Evolutionary conservation across 2,329 filamentous ascomycete genomes (phyloP).

Genomic region (Scytalidium lignicola): DNA sequence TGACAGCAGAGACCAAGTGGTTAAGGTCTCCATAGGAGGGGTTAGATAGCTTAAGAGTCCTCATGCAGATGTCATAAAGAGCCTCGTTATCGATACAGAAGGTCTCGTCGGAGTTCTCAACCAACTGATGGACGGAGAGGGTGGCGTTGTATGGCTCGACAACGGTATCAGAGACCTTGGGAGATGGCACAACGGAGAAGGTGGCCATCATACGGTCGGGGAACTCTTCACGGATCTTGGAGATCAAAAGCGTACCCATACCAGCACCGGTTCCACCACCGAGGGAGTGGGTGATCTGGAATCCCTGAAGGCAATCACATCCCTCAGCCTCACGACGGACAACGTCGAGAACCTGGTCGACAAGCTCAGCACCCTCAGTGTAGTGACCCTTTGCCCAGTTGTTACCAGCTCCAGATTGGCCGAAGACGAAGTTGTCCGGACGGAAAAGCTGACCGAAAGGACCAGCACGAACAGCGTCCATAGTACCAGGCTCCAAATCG

Average conservation of each 20-base stretch:
- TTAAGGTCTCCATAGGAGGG: slow-evolving; percentile 99
- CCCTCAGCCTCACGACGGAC: slow-evolving; percentile 98
- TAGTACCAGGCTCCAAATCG: slow-evolving; percentile 98
- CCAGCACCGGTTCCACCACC: slow-evolving; percentile 99
- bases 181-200: slow-evolving; percentile 97
- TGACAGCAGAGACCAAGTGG: slow-evolving; percentile 98
- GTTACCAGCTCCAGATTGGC: slow-evolving; percentile 99
- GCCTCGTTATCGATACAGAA: slow-evolving; percentile 99
- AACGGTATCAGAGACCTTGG: slow-evolving; percentile 99
- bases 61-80: slow-evolving; percentile 99
- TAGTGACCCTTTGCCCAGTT: slow-evolving; percentile 99
- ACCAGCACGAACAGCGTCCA: slow-evolving; percentile 97
- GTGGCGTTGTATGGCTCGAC: slow-evolving; percentile 99
- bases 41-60: slow-evolving; percentile 97
- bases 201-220: slow-evolving; percentile 99
- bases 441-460: slow-evolving; percentile 99
- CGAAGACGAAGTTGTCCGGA: slow-evolving; percentile 99
- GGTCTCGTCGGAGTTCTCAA: slow-evolving; percentile 99
- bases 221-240: slow-evolving; percentile 99
- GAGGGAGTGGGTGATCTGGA: slow-evolving; percentile 99
- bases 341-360: slow-evolving; percentile 96
- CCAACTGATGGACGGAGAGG: slow-evolving; percentile 96
- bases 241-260: slow-evolving; percentile 99
- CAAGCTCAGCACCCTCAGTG: slow-evolving; percentile 98
- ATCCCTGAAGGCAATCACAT: slow-evolving; percentile 99